Conservation (phyloP, 2,329 filamentous ascomycete genomes). For the Pestalotiopsis sp. region DNA sequence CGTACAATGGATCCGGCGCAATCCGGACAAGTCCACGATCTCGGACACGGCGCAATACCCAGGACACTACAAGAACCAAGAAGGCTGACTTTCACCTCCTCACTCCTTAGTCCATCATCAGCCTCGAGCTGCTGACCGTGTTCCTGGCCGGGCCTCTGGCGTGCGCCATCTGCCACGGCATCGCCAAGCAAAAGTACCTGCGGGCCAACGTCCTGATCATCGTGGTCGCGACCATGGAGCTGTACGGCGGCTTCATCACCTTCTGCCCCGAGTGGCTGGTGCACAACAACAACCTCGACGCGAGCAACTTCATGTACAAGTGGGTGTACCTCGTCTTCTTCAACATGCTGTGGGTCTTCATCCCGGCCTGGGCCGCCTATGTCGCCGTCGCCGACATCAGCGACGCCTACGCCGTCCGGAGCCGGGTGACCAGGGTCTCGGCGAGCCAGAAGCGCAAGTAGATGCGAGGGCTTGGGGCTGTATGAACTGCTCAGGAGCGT, state of each 20-base stretch:
- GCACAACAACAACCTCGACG: slow-evolving; percentile 63
- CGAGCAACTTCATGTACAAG: slow-evolving; percentile 68
- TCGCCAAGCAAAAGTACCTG: slow-evolving; percentile 52
- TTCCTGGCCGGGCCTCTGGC: slow-evolving; percentile 64
- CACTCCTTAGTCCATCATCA: slow-evolving; percentile 53
- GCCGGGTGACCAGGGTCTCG: slow-evolving; percentile 28
- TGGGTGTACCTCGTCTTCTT: slow-evolving; percentile 72
- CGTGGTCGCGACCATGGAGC: slow-evolving; percentile 65
- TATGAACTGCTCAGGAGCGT: neutral
- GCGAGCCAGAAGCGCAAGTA: slow-evolving; percentile 32
- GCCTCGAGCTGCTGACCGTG: slow-evolving; percentile 68
- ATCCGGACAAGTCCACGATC: too few relatives aligned
- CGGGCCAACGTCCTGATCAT: slow-evolving; percentile 65
- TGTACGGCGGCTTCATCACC: slow-evolving; percentile 73
- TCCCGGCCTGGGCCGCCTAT: slow-evolving; percentile 62
- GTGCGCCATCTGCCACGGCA: slow-evolving; percentile 61
- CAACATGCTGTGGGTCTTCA: slow-evolving; percentile 68
- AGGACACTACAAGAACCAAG: neutral
- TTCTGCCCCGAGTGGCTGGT: slow-evolving; percentile 72
- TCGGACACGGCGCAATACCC: neutral
- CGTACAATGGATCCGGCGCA: too few relatives aligned
- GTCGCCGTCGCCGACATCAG: slow-evolving; percentile 58
- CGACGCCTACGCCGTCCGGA: slow-evolving; percentile 50
- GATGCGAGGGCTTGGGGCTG: neutral
- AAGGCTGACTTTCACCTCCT: neutral